Percentiles rank a stretch among this genome's conserved stretches.
Conservation (phyloP, 2,329 filamentous ascomycete genomes). For the Colletotrichum brevisporum region DNA sequence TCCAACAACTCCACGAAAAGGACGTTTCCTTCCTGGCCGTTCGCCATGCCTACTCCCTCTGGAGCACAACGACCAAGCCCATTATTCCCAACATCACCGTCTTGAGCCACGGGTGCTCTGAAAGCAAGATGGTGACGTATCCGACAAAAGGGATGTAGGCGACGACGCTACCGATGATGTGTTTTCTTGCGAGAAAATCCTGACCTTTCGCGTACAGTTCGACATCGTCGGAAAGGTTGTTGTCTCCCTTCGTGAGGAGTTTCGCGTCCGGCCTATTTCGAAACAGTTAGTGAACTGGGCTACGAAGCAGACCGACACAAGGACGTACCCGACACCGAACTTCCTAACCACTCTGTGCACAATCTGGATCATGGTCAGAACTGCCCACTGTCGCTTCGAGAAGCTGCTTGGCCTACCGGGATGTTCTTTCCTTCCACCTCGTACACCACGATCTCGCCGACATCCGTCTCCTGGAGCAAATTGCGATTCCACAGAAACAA, state of each 20-base stretch:
- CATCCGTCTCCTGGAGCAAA: slow-evolving; percentile 66
- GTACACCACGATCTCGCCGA: slow-evolving; percentile 74
- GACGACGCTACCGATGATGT: slow-evolving; percentile 93
- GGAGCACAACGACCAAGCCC: slow-evolving; percentile 92
- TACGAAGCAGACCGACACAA: background rate
- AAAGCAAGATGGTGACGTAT: slow-evolving; percentile 96
- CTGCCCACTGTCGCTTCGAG: background rate
- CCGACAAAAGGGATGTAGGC: slow-evolving; percentile 95
- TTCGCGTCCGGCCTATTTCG: slow-evolving; percentile 68
- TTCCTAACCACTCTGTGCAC: slow-evolving; percentile 91
- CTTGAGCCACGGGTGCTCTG: slow-evolving; percentile 97
- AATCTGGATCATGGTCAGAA: slow-evolving; percentile 62
- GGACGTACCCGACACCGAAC: slow-evolving; percentile 70
- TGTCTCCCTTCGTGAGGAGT: slow-evolving; percentile 94
- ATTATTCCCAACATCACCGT: slow-evolving; percentile 94
- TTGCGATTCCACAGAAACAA: slow-evolving; percentile 84
- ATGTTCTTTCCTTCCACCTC: slow-evolving; percentile 96
- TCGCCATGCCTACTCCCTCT: slow-evolving; percentile 76
- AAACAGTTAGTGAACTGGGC: background rate
- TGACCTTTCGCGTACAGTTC: slow-evolving; percentile 82
- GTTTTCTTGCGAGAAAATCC: slow-evolving; percentile 86
- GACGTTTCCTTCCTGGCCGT: background rate
- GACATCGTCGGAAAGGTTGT: slow-evolving; percentile 82
- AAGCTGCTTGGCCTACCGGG: slow-evolving; percentile 59
- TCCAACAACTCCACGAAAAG: background rate